Conservation (phyloP, 2,329 filamentous ascomycete genomes). For the Hortaea werneckii region DNA sequence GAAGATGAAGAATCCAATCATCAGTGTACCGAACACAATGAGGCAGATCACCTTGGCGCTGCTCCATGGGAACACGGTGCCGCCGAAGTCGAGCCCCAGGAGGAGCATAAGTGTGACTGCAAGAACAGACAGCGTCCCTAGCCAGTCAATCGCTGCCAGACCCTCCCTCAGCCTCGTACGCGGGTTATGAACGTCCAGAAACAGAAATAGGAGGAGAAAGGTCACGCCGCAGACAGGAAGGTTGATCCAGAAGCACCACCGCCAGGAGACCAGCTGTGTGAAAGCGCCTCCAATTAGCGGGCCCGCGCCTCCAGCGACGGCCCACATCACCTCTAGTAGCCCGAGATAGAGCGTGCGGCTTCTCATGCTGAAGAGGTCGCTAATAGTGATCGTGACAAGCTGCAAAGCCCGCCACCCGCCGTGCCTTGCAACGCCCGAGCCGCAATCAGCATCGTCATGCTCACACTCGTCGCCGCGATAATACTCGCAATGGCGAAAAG, state of each 20-base stretch:
- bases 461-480: slow-evolving; percentile 38
- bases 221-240: slow-evolving; percentile 41
- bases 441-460: slow-evolving; percentile 43
- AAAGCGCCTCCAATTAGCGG: slow-evolving; percentile 46
- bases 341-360: slow-evolving; percentile 37
- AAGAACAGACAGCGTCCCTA: slow-evolving; percentile 42
- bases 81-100: slow-evolving; percentile 46
- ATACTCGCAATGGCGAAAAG: slow-evolving; percentile 43
- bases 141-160: slow-evolving; percentile 45
- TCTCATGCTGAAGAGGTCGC: slow-evolving; percentile 44
- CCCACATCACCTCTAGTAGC: slow-evolving; percentile 45
- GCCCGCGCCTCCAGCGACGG: slow-evolving; percentile 42
- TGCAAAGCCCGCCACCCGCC: slow-evolving; percentile 44
- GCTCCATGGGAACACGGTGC: slow-evolving; percentile 43
- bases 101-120: slow-evolving; percentile 43
- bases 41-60: slow-evolving; percentile 46
- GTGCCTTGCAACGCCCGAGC: slow-evolving; percentile 45
- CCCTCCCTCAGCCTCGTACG: slow-evolving; percentile 39
- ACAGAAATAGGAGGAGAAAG: slow-evolving; percentile 40
- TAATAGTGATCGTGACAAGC: slow-evolving; percentile 44
- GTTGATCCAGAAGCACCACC: slow-evolving; percentile 48
- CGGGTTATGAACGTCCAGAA: slow-evolving; percentile 47
- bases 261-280: slow-evolving; percentile 36
- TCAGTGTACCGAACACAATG: slow-evolving; percentile 41
- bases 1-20: slow-evolving; percentile 45